Evolutionary conservation across 495 filamentous ascomycete species (phyloP), one percentile per base, ranked within the genome.

Genomic region (Talaromyces trachyspermus): DNA sequence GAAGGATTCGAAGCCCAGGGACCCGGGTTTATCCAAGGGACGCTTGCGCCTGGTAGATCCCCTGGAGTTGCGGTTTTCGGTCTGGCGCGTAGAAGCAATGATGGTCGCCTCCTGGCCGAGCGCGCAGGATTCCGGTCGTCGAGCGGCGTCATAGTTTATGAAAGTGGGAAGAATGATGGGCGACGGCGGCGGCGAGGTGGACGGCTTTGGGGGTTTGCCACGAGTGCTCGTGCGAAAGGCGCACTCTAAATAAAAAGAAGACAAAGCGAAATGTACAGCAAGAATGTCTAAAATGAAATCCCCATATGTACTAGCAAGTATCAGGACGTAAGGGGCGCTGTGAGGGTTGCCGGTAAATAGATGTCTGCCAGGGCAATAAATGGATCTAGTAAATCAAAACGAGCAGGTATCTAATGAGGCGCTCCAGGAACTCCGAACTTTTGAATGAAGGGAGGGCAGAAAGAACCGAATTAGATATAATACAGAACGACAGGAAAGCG

Each of bases 91-190:
- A 66, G 49, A 18, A 64, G 61, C 20, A 71, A 44, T 7, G 69
- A 71, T 26, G 68, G 61, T 45, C 61, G 64, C 48, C 66, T 65
- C 17, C 64, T 60, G 17, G 60, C 44, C 27, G 65, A 46, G 52
- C 50, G 35, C 38, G 40, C 46, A 25, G 45, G 35, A 41, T 46
- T 53, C 14, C 41, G 44, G 35, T 72, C 65, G 55, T 62, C n/a
- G n/a, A n/a, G 57, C 49, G 60, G 62, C 49, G 65, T 59, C 69
- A 72, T 72, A 36, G 55, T 51, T 52, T 48, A 27, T 9, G 23
- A 38, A 35, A 53, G 43, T 26, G 32, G 37, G 45, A 27, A 38
- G 20, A 24, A 43, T 24, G 27, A 27, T 8, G 26, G 35, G 19
- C 39, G 32, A 47, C 27, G 25, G 14, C 22, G 41, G 17, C 14